These are phyloP conservation scores for Pichia sporocuriosa DNA, from an alignment of 805 yeast species.

Conservation along the genomic window DNA sequence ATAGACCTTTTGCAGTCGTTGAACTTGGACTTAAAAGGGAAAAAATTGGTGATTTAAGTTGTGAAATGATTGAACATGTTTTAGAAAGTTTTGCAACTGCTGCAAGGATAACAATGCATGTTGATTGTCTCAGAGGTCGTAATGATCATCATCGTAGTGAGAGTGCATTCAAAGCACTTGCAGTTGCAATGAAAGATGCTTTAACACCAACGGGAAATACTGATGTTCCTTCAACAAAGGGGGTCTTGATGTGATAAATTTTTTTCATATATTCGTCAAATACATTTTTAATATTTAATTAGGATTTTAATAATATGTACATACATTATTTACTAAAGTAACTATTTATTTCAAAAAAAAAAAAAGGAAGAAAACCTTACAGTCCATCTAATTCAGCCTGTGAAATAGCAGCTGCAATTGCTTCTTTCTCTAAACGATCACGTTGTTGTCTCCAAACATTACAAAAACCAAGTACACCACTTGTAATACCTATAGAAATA, in stretches of 20 bases:
- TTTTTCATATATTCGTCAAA: neutral
- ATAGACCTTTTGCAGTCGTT: slow-evolving; percentile 85
- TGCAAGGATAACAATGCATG: slow-evolving; percentile 87
- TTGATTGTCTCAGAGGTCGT: slow-evolving; percentile 86
- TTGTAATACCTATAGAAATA: slow-evolving; percentile 28
- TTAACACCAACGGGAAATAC: slow-evolving; percentile 73
- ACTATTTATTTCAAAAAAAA: neutral
- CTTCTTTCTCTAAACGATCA: slow-evolving; percentile 16
- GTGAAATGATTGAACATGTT: slow-evolving; percentile 98
- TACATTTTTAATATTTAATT: neutral
- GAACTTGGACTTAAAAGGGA: slow-evolving; percentile 89
- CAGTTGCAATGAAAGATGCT: slow-evolving; percentile 86
- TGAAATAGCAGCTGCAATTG: neutral
- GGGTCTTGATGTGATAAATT: slow-evolving; percentile 62
- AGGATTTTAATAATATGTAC: neutral
- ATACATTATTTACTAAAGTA: too few species aligned
- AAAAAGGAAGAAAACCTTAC: neutral
- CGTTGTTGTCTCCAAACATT: slow-evolving; percentile 27
- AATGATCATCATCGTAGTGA: slow-evolving; percentile 97
- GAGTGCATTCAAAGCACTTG: slow-evolving; percentile 93
- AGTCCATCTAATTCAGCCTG: neutral
- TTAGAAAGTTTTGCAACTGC: slow-evolving; percentile 89
- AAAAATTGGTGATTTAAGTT: slow-evolving; percentile 82
- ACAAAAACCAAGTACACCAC: slow-evolving; percentile 27
- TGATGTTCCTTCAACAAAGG: slow-evolving; percentile 95